Conservation (phyloP, 225 moss, liverwort and hornwort species). For the Lunularia cruciata region DNA sequence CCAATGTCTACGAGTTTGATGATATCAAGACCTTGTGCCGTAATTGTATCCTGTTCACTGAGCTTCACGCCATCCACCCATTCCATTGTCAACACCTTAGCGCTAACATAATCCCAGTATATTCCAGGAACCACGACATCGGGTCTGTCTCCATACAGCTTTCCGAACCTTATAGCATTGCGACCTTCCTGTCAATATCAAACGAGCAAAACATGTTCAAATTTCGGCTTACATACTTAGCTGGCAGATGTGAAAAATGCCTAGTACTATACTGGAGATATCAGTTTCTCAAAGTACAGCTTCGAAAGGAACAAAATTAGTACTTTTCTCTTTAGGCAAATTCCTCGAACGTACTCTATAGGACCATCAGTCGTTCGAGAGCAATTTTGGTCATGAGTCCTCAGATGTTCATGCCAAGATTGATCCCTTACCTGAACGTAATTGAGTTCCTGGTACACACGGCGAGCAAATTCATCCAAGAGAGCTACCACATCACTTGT, state of each 20-base stretch:
- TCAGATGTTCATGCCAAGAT: no score
- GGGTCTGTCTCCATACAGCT: constrained; percentile 80
- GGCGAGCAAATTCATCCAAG: constrained; percentile 75
- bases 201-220: background rate
- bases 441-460: constrained; percentile 98
- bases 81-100: constrained; percentile 93
- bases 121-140: constrained; percentile 73
- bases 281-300: no score
- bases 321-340: no score
- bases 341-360: background rate
- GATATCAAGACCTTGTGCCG: constrained; percentile 83
- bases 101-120: constrained; percentile 69
- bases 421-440: constrained; percentile 65
- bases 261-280: no score
- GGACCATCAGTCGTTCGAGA: background rate
- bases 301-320: no score
- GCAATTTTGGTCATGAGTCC: background rate
- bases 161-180: constrained; percentile 77
- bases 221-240: background rate
- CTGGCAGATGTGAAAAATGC: no score
- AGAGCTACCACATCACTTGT: constrained; percentile 76
- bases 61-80: constrained; percentile 91
- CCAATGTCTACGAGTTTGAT: constrained; percentile 88
- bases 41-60: constrained; percentile 74
- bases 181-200: constrained; percentile 68